These are phyloP conservation scores for Biancaea sappan DNA, from an alignment of 306 rosid genomes.

Conservation along the genomic window DNA sequence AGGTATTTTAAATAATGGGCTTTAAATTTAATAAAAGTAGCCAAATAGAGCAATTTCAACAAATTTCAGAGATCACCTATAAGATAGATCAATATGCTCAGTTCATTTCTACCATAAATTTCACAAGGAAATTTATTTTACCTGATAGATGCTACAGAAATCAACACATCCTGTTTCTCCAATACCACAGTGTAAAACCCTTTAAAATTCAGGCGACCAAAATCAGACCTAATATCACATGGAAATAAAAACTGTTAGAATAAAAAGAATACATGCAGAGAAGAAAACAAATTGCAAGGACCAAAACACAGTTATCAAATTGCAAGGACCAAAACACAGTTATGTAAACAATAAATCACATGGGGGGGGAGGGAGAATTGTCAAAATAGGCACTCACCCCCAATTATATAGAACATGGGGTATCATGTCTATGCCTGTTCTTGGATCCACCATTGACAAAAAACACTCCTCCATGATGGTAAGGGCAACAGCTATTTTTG, in stretches of 20 bases:
- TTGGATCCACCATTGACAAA: slow-evolving; percentile 89
- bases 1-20: slow-evolving; percentile 21
- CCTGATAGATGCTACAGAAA: slow-evolving; percentile 96
- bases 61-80: slow-evolving; percentile 5
- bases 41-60: slow-evolving; percentile 9
- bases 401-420: slow-evolving; percentile 89
- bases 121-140: slow-evolving; percentile 33
- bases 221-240: slow-evolving; percentile 73
- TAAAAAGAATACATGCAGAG: slow-evolving; percentile 14
- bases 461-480: slow-evolving; percentile 97
- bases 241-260: slow-evolving; percentile 28
- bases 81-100: slow-evolving; percentile 2
- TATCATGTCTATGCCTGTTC: slow-evolving; percentile 98
- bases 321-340: not conserved
- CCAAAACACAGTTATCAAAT: not conserved
- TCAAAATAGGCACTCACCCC: slow-evolving; percentile 66
- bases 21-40: slow-evolving; percentile 22
- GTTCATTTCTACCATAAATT: slow-evolving; percentile 20
- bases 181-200: slow-evolving; percentile 88
- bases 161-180: slow-evolving; percentile 85
- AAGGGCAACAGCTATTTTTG: slow-evolving; percentile 91
- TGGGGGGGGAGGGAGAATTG: not conserved
- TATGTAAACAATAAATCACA: not conserved
- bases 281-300: not conserved
- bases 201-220: slow-evolving; percentile 88